Conservation (phyloP, 1,284 basidiomycete genomes). For the Termitomyces sp. region DNA sequence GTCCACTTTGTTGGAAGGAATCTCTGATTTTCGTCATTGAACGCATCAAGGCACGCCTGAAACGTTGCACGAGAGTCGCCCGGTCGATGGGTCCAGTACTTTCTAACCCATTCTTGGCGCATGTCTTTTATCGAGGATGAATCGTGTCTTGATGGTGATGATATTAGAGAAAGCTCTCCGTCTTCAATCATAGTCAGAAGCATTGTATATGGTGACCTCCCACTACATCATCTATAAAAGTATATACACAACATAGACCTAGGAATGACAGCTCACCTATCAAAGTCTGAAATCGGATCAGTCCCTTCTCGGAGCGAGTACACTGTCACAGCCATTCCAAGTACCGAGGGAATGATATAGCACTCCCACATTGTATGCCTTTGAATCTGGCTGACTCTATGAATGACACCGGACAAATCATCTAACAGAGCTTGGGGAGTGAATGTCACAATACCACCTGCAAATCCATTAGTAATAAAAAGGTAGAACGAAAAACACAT, state of each 20-base stretch:
- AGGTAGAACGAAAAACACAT: conserved; percentile 9
- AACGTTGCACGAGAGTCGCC: conserved; percentile 33
- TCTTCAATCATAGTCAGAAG: conserved; percentile 45
- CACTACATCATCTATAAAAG: conserved; percentile 21
- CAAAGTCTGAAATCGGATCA: conserved; percentile 32
- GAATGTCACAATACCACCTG: conserved; percentile 68
- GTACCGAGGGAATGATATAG: conserved; percentile 54
- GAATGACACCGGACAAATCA: conserved; percentile 38
- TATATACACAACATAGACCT: neutral
- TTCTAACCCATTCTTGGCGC: conserved; percentile 25
- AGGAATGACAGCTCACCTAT: conserved; percentile 24
- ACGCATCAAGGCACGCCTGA: conserved; percentile 36
- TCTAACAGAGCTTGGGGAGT: conserved; percentile 51
- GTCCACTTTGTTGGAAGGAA: conserved; percentile 24
- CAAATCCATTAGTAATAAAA: conserved; percentile 2
- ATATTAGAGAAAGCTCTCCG: conserved; percentile 44
- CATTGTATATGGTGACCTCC: conserved; percentile 32
- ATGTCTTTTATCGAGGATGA: conserved; percentile 14
- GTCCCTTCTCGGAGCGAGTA: conserved; percentile 23
- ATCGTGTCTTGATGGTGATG: conserved; percentile 32
- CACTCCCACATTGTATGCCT: conserved; percentile 62
- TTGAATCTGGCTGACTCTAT: conserved; percentile 42
- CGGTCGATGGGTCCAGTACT: conserved; percentile 21
- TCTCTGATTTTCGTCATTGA: conserved; percentile 32
- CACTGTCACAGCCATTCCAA: conserved; percentile 41